These are phyloP conservation scores for Hirschioporus abietinus DNA, from an alignment of 768 basidiomycete species.

Conservation along the genomic window DNA sequence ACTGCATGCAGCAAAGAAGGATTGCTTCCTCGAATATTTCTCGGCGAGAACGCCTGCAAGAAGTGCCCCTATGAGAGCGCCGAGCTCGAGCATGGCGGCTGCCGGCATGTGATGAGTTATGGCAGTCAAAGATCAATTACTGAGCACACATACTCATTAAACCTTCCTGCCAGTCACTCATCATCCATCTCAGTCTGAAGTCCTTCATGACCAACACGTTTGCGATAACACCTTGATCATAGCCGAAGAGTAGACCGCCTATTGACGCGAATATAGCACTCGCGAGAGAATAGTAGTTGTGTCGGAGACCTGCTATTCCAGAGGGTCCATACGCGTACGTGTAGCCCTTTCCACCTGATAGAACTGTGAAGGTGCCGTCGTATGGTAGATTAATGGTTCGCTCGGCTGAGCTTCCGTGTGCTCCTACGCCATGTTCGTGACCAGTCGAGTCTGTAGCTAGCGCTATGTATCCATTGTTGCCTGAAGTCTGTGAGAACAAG, in stretches of 20 bases:
- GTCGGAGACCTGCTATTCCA: slow-evolving; percentile 58
- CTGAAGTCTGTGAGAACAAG: neutral
- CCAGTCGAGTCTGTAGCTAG: neutral
- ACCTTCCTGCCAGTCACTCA: slow-evolving; percentile 69
- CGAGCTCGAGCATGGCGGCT: slow-evolving; percentile 78
- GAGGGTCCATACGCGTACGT: slow-evolving; percentile 69
- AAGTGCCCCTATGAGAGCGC: slow-evolving; percentile 73
- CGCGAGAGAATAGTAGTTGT: slow-evolving; percentile 58
- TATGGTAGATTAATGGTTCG: neutral
- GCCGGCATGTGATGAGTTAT: neutral
- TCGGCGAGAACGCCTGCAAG: slow-evolving; percentile 64
- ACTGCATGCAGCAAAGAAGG: slow-evolving; percentile 69
- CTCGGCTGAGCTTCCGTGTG: neutral
- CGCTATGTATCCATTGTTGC: neutral
- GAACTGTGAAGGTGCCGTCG: neutral
- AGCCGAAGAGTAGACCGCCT: slow-evolving; percentile 75
- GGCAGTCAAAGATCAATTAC: slow-evolving; percentile 1
- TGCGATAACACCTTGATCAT: slow-evolving; percentile 83
- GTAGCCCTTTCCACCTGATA: slow-evolving; percentile 27
- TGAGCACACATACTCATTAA: slow-evolving; percentile 55
- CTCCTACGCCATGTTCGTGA: too few species aligned
- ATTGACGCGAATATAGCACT: slow-evolving; percentile 75
- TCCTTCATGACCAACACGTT: slow-evolving; percentile 82
- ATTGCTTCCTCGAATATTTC: slow-evolving; percentile 56
- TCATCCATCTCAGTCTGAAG: slow-evolving; percentile 62